Evolutionary conservation across 75 land plant species (phyloP).

Genomic region (Azolla pinnata): DNA sequence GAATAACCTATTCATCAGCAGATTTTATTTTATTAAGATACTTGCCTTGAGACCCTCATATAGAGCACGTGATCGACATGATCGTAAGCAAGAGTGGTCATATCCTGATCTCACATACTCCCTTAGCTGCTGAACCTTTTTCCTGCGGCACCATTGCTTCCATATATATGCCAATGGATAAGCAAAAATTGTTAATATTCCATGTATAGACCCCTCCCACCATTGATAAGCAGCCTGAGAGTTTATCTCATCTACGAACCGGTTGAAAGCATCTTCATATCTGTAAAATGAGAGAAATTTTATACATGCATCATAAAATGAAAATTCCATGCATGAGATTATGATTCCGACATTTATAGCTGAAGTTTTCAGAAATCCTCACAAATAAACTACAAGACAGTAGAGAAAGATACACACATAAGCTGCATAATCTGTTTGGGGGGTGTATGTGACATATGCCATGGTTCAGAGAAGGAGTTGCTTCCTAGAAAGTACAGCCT

Average conservation of each 20-base stretch:
- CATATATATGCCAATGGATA: constrained; percentile 98
- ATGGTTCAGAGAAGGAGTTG: constrained; percentile 95
- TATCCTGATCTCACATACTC: constrained; percentile 95
- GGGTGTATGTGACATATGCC: constrained; percentile 95
- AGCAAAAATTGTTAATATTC: constrained; percentile 63
- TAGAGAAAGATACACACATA: constrained; percentile 59
- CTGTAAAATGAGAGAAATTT: constrained; percentile 29
- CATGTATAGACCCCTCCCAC: constrained; percentile 99
- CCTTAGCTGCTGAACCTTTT: constrained; percentile 76
- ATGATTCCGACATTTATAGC: not conserved
- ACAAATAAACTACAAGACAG: no score
- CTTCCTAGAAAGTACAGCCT: constrained; percentile 93
- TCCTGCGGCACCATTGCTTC: constrained; percentile 94
- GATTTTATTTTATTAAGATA: no score
- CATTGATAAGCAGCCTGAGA: constrained; percentile 85
- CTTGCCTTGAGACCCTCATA: constrained; percentile 97
- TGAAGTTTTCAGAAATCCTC: no score
- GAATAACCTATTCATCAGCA: no score
- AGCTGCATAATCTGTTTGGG: constrained; percentile 82
- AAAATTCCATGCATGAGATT: not conserved
- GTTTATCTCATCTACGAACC: constrained; percentile 95
- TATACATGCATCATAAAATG: not conserved
- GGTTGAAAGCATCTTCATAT: constrained; percentile 89
- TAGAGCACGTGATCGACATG: constrained; percentile 94
- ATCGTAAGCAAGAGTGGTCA: constrained; percentile 94